Evolutionary conservation across 495 filamentous ascomycete species (phyloP).

Genomic region (Pyrenopolyporus hunteri): DNA sequence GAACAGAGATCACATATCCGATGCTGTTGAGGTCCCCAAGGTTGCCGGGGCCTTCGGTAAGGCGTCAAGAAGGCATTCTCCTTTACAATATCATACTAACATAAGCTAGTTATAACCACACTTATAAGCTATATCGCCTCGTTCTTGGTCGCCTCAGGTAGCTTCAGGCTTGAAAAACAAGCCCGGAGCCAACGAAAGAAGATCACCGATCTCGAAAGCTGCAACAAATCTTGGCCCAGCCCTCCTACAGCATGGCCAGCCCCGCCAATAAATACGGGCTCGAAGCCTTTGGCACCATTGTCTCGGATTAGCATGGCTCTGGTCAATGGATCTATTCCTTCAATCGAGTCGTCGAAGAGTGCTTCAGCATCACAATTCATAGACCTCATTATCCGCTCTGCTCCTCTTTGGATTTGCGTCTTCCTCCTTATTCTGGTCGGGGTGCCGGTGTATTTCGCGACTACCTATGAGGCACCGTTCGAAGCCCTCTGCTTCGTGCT

Average conservation of each 20-base stretch:
- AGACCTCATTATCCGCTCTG: constrained; percentile 39
- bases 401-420: constrained; percentile 32
- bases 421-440: constrained; percentile 30
- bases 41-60: constrained; percentile 50
- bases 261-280: constrained; percentile 8
- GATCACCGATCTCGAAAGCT: constrained; percentile 27
- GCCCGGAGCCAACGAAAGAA: constrained; percentile 20
- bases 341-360: background rate
- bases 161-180: constrained; percentile 32
- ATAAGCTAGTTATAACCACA: constrained; percentile 29
- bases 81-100: background rate
- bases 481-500: constrained; percentile 47
- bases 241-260: constrained; percentile 38
- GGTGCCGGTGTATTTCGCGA: constrained; percentile 32
- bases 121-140: constrained; percentile 28
- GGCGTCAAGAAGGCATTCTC: background rate
- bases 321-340: constrained; percentile 5
- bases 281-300: constrained; percentile 16
- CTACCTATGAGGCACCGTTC: constrained; percentile 39
- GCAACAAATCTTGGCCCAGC: constrained; percentile 36
- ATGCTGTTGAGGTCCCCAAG: constrained; percentile 41
- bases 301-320: constrained; percentile 30
- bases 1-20: constrained; percentile 44
- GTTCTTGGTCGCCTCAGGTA: constrained; percentile 22
- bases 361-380: constrained; percentile 6